phyloP scores from a whole-genome alignment of 148 eudicot genomes.

The Vaccinium vitisidaea region DNA sequence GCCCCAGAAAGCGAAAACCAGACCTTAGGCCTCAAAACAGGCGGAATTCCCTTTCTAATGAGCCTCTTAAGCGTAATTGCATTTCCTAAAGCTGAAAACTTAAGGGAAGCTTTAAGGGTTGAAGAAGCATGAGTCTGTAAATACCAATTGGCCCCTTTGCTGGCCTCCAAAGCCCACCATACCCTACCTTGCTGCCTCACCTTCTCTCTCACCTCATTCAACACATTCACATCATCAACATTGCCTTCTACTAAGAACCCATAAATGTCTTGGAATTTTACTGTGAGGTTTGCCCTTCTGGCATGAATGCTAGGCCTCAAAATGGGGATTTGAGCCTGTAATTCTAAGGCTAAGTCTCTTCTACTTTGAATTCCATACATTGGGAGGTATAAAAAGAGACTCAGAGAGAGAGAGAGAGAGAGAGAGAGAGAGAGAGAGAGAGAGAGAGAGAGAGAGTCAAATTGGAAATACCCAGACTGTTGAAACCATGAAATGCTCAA shows the following conservation, averaged over 20 bases:
- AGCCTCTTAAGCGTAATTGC: slow-evolving; percentile 75
- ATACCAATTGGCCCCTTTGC: slow-evolving; percentile 91
- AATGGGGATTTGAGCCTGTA: slow-evolving; percentile 54
- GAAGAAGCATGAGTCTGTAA: slow-evolving; percentile 59
- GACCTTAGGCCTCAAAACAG: slow-evolving; percentile 71
- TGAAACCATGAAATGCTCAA: slow-evolving; percentile 23
- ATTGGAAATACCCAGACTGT: neutral
- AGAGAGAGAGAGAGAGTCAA: slow-evolving; percentile 14
- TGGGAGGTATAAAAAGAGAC: neutral
- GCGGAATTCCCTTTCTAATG: slow-evolving; percentile 89
- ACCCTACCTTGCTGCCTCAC: slow-evolving; percentile 84
- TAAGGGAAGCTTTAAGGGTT: slow-evolving; percentile 69
- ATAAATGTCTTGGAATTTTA: slow-evolving; percentile 87
- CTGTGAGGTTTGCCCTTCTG: slow-evolving; percentile 89
- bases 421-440: slow-evolving; percentile 7
- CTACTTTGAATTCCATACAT: slow-evolving; percentile 68
- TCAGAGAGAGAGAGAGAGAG: neutral
- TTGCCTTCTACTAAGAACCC: slow-evolving; percentile 90
- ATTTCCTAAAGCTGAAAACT: slow-evolving; percentile 64
- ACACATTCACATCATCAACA: slow-evolving; percentile 97
- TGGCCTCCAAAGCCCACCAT: slow-evolving; percentile 94
- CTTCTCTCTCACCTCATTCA: slow-evolving; percentile 95
- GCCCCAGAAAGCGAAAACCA: slow-evolving; percentile 96
- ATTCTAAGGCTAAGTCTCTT: slow-evolving; percentile 50
- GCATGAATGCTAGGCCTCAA: slow-evolving; percentile 91